Evolutionary conservation across 345 rosid species (phyloP).

Genomic region (Sonneratia caseolaris): DNA sequence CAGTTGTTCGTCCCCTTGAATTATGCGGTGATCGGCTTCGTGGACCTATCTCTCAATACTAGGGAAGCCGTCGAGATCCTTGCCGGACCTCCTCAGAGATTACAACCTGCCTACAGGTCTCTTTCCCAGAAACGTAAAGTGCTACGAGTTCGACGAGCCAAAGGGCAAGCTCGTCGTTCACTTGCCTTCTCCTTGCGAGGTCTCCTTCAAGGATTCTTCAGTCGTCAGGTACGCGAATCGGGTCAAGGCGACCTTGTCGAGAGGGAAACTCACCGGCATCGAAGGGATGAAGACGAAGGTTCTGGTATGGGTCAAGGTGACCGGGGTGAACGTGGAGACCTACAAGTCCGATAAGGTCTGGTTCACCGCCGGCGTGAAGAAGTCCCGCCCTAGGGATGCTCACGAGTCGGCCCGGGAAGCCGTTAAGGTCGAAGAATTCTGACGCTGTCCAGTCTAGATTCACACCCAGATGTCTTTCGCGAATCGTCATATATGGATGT

Average conservation of each 20-base stretch:
- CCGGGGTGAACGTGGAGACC: constrained; percentile 21
- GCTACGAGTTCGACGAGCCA: constrained; percentile 25
- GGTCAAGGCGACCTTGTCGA: constrained; percentile 20
- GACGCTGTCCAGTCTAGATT: neutral
- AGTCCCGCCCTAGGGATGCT: constrained; percentile 21
- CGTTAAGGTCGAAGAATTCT: constrained; percentile 21
- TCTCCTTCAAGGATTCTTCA: constrained; percentile 29
- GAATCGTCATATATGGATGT: too few species aligned
- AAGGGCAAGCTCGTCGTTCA: constrained; percentile 18
- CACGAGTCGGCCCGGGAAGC: constrained; percentile 20
- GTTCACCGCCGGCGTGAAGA: constrained; percentile 31
- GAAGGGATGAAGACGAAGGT: constrained; percentile 40
- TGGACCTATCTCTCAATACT: neutral
- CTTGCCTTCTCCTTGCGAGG: constrained; percentile 22
- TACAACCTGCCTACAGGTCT: constrained; percentile 25
- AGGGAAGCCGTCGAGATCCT: constrained; percentile 24
- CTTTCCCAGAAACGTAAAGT: constrained; percentile 26
- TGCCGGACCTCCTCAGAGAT: constrained; percentile 27
- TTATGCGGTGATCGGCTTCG: too few species aligned
- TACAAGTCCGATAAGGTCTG: constrained; percentile 28
- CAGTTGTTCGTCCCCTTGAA: neutral
- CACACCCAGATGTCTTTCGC: too few species aligned
- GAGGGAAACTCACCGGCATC: constrained; percentile 23
- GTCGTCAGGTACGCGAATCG: constrained; percentile 20
- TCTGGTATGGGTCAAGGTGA: constrained; percentile 31